Percentiles rank a stretch among this genome's conserved stretches.
phyloP scores from a whole-genome alignment of 2,329 filamentous ascomycete genomes.

The Colletotrichum chrysophilum region DNA sequence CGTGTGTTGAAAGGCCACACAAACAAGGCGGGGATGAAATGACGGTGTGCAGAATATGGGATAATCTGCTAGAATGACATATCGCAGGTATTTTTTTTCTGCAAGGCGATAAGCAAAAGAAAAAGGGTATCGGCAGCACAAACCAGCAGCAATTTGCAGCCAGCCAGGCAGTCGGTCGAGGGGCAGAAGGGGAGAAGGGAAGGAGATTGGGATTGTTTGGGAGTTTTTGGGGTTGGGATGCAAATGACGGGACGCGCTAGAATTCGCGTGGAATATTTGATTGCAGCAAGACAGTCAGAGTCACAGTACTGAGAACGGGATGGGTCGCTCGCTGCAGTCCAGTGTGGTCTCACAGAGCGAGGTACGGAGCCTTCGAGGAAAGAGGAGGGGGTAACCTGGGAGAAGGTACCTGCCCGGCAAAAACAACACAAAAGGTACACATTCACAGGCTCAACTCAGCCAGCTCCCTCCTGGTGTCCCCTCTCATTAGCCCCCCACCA shows the following conservation, averaged over 20 bases:
- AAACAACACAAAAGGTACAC: neutral
- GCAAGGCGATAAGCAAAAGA: slow-evolving; percentile 1
- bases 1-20: slow-evolving; percentile 18
- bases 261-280: slow-evolving; percentile 22
- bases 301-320: neutral
- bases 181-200: neutral
- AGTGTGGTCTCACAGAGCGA: neutral
- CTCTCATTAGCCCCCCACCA: neutral
- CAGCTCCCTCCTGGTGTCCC: neutral
- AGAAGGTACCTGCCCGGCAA: neutral
- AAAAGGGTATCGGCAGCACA: slow-evolving; percentile 5
- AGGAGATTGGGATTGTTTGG: neutral
- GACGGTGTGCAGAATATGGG: slow-evolving; percentile 20
- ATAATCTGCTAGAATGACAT: slow-evolving; percentile 21
- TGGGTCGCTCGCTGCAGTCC: neutral
- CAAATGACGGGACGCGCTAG: slow-evolving; percentile 22
- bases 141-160: slow-evolving; percentile 19
- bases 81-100: slow-evolving; percentile 13
- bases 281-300: slow-evolving; percentile 2
- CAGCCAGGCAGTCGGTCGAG: slow-evolving; percentile 14
- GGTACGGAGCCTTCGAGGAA: neutral
- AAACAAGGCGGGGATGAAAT: slow-evolving; percentile 20
- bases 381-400: neutral
- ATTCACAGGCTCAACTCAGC: neutral
- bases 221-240: slow-evolving; percentile 9